Conservation (phyloP, 352 stramenopile genomes). For the Phytopythium cucurbitacearum region DNA sequence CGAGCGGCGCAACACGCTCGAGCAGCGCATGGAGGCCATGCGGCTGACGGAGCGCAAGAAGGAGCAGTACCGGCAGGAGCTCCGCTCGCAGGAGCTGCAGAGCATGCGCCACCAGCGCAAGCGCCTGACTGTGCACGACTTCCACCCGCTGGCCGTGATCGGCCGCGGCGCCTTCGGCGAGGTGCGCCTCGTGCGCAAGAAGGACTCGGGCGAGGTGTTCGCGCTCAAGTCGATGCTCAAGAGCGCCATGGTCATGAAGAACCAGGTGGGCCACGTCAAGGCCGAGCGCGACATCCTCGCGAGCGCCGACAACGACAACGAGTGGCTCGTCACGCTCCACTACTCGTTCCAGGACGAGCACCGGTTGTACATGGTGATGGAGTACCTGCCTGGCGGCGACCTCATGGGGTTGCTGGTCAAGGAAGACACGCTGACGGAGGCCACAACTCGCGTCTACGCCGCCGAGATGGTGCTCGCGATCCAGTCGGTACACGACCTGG, state of each 20-base stretch:
- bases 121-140: conserved; percentile 88
- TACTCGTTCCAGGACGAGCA: conserved; percentile 96
- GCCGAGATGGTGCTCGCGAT: conserved; percentile 98
- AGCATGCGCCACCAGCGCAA: conserved; percentile 82
- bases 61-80: conserved; percentile 77
- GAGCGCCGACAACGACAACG: conserved; percentile 92
- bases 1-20: conserved; percentile 66
- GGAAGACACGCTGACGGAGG: conserved; percentile 92
- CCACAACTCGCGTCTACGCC: conserved; percentile 94
- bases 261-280: conserved; percentile 95
- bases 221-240: conserved; percentile 92
- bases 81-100: conserved; percentile 70
- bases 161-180: conserved; percentile 98
- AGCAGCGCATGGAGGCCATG: conserved; percentile 82
- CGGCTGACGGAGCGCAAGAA: conserved; percentile 72
- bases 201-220: conserved; percentile 84
- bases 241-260: conserved; percentile 89
- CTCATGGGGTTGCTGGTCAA: conserved; percentile 99
- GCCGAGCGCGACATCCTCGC: conserved; percentile 96
- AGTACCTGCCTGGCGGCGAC: conserved; percentile 98
- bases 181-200: conserved; percentile 88
- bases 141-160: conserved; percentile 96
- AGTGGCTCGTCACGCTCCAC: conserved; percentile 96
- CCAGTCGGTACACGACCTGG: conserved; percentile 96
- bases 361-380: conserved; percentile 95